Evolutionary conservation across 768 basidiomycete species (phyloP).

Genomic region (Piloderma croceum): DNA sequence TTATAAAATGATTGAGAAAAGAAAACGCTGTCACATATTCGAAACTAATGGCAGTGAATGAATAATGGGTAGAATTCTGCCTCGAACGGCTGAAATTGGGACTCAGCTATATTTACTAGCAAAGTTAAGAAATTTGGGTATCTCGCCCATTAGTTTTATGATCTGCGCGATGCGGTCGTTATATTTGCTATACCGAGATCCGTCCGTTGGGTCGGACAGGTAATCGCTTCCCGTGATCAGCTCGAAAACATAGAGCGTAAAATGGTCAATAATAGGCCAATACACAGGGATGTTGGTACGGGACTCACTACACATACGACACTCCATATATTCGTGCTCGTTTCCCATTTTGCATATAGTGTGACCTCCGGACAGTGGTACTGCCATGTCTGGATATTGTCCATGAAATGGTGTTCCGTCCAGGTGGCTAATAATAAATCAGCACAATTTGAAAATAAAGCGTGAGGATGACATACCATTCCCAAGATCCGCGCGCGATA

Average conservation of each 20-base stretch:
- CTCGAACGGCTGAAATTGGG: too few species aligned
- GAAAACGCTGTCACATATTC: too few species aligned
- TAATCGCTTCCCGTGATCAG: slow-evolving; percentile 98
- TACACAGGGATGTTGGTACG: not conserved
- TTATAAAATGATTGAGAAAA: too few species aligned
- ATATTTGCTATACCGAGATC: slow-evolving; percentile 92
- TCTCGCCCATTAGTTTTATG: slow-evolving; percentile 92
- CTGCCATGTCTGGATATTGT: slow-evolving; percentile 96
- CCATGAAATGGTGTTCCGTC: slow-evolving; percentile 95
- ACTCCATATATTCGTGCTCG: slow-evolving; percentile 95
- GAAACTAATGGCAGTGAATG: too few species aligned
- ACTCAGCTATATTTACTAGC: too few species aligned
- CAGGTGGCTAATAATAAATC: slow-evolving; percentile 54
- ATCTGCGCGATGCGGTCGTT: slow-evolving; percentile 98
- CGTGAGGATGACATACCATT: slow-evolving; percentile 64
- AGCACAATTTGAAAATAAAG: not conserved
- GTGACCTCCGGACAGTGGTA: slow-evolving; percentile 98
- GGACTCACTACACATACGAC: slow-evolving; percentile 83
- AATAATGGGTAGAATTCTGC: too few species aligned
- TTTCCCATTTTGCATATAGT: slow-evolving; percentile 91
- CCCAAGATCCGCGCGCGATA: slow-evolving; percentile 96
- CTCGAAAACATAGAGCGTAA: slow-evolving; percentile 70
- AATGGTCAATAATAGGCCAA: not conserved
- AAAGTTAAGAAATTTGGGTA: slow-evolving; percentile 78
- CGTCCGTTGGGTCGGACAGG: slow-evolving; percentile 94